Evolutionary conservation across 2,329 filamentous ascomycete genomes (phyloP).

Genomic region (Trichoderma breve): DNA sequence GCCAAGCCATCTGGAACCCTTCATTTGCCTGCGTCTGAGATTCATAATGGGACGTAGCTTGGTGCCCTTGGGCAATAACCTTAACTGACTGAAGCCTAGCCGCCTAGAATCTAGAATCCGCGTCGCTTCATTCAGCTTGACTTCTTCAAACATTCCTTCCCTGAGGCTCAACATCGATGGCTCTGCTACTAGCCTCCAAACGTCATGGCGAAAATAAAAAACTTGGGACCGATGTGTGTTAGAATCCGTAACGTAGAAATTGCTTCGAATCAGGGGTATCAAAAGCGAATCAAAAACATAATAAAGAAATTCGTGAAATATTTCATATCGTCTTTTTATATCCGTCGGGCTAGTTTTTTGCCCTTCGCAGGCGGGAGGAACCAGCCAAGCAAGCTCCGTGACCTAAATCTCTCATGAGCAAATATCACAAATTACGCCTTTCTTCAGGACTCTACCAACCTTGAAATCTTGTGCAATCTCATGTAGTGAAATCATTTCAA

Average conservation of each 20-base stretch:
- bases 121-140: slow-evolving; percentile 57
- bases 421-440: neutral
- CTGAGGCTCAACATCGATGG: slow-evolving; percentile 69
- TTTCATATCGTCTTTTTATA: slow-evolving; percentile 69
- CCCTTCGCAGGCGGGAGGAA: slow-evolving; percentile 46
- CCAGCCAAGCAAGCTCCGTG: slow-evolving; percentile 69
- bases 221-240: slow-evolving; percentile 74
- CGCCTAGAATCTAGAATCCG: slow-evolving; percentile 58
- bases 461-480: slow-evolving; percentile 73
- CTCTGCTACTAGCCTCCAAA: slow-evolving; percentile 76
- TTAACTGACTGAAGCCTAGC: slow-evolving; percentile 74
- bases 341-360: slow-evolving; percentile 69
- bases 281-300: slow-evolving; percentile 90
- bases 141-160: slow-evolving; percentile 72
- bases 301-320: slow-evolving; percentile 84
- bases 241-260: slow-evolving; percentile 95
- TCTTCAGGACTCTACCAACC: slow-evolving; percentile 35
- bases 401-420: slow-evolving; percentile 47
- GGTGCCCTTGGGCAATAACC: slow-evolving; percentile 76
- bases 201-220: slow-evolving; percentile 93
- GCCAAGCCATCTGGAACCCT: slow-evolving; percentile 58
- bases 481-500: slow-evolving; percentile 77
- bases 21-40: slow-evolving; percentile 63
- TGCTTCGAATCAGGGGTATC: slow-evolving; percentile 79
- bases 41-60: slow-evolving; percentile 87